Evolutionary conservation across 2,329 filamentous ascomycete species (phyloP).

Genomic region (Exophiala viscosa): DNA sequence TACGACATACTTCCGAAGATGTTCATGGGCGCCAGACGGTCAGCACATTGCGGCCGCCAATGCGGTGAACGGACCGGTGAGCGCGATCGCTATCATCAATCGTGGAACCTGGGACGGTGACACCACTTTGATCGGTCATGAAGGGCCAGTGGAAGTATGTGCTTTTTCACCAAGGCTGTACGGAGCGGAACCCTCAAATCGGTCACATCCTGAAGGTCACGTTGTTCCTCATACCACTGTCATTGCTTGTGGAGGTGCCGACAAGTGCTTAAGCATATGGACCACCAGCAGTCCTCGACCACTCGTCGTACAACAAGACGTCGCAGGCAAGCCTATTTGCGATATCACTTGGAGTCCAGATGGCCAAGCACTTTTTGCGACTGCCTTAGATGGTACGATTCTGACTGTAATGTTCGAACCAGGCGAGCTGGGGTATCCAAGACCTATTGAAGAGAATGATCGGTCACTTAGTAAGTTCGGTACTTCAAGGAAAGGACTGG

Average conservation of each 20-base stretch:
- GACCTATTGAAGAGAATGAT: slow-evolving; percentile 82
- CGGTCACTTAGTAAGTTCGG: slow-evolving; percentile 91
- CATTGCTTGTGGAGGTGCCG: slow-evolving; percentile 92
- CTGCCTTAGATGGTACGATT: slow-evolving; percentile 85
- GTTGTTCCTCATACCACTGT: slow-evolving; percentile 68
- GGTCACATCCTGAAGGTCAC: slow-evolving; percentile 44
- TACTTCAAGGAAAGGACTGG: slow-evolving; percentile 78
- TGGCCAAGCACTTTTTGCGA: slow-evolving; percentile 79
- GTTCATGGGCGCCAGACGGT: slow-evolving; percentile 96
- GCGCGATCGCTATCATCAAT: slow-evolving; percentile 93
- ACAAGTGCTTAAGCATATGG: slow-evolving; percentile 95
- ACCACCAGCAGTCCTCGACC: slow-evolving; percentile 93
- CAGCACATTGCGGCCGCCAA: slow-evolving; percentile 97
- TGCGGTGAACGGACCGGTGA: slow-evolving; percentile 94
- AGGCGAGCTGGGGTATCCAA: slow-evolving; percentile 86
- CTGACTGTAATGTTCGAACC: slow-evolving; percentile 76
- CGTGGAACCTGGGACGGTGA: slow-evolving; percentile 91
- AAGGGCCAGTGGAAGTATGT: slow-evolving; percentile 94
- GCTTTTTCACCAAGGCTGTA: slow-evolving; percentile 94
- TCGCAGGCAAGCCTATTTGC: slow-evolving; percentile 86
- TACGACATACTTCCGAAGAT: slow-evolving; percentile 93
- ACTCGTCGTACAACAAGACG: slow-evolving; percentile 82
- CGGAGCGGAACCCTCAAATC: slow-evolving; percentile 62
- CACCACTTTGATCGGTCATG: slow-evolving; percentile 95
- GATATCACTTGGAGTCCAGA: slow-evolving; percentile 93